Base-by-base conservation (phyloP, 2,329 filamentous ascomycete species). In the Claviceps cyperi region DNA sequence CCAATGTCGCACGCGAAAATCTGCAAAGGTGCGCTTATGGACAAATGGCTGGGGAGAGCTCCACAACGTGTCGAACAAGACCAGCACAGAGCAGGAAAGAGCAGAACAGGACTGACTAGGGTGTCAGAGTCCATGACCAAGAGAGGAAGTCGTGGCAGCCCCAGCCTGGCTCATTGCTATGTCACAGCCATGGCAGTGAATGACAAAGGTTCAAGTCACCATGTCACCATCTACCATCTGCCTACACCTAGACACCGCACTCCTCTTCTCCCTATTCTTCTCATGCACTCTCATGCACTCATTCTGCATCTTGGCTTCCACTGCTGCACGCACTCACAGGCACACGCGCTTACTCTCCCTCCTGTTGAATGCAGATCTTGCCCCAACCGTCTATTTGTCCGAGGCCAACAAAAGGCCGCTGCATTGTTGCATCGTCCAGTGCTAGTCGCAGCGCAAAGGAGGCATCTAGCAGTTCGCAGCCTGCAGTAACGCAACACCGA, bases 21-120 rank as follows among this genome's bases (percentile, higher is more conserved):
- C 50, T 49, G 48, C 41, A 56, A 57, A 53, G 57, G 60, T 73
- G 71, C 70, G 71, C 71, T 73, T 72, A 70, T 60, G 67, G 60
- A 28, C n/a, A n/a, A n/a, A n/a, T n/a, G n/a, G n/a, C n/a, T n/a
- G n/a, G n/a, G 28, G 22, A 7, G 22, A n/a, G 41, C 41, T 43
- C 7, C 7, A 1, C 13, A n/a, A n/a, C n/a, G 22, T n/a, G 13
- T 41, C 17, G 39, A 40, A 21, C 28, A 41, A 13, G 38, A 21
- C 19, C 9, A 14, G 39, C 9, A 41, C 15, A n/a, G 41, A 43
- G 21, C 41, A 28, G 39, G 19, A 41, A 28, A 28, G 41, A 43
- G 21, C 41, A 28, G 22, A 15, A n/a, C 13, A 15, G 6, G 4
- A 22, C 28, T 35, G 45, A 43, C 50, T 47, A 49, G 46, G 36